A percentile compares a stretch with the other conserved stretches of the same genome.
Evolutionary conservation across 176 grass and related monocot genomes (phyloP).

Genomic region (Typha latifolia): DNA sequence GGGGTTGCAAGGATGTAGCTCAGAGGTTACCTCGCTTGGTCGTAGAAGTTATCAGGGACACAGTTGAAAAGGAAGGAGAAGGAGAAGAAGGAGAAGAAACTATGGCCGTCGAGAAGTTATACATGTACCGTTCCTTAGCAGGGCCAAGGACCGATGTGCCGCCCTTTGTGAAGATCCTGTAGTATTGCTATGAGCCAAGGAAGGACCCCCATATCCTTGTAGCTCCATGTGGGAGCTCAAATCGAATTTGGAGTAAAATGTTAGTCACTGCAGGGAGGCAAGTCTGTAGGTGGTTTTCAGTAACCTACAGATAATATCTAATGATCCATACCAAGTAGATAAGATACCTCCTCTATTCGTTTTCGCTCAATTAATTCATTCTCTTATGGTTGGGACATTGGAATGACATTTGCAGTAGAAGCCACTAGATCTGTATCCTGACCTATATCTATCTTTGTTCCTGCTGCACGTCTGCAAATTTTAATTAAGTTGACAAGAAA

Average conservation of each 20-base stretch:
- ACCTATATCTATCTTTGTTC: constrained; percentile 12
- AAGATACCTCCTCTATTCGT: background rate
- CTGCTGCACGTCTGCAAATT: constrained; percentile 3
- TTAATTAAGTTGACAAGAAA: constrained; percentile 5
- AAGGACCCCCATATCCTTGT: background rate
- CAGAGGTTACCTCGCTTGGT: constrained; percentile 37
- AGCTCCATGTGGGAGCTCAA: constrained; percentile 12
- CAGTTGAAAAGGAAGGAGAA: constrained; percentile 16
- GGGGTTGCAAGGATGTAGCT: constrained; percentile 46
- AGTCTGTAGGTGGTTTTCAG: too few relatives aligned
- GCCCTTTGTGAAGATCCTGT: constrained; percentile 58
- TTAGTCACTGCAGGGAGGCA: too few relatives aligned
- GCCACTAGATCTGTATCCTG: background rate
- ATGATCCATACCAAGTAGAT: constrained; percentile 13
- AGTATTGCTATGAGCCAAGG: constrained; percentile 4
- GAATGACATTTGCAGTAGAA: constrained; percentile 12
- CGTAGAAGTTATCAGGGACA: constrained; percentile 45
- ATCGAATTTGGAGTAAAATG: too few relatives aligned
- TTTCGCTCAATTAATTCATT: background rate
- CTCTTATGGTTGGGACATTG: background rate
- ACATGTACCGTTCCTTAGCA: constrained; percentile 49
- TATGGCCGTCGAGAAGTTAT: constrained; percentile 28
- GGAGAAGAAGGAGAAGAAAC: background rate
- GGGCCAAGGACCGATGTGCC: constrained; percentile 37
- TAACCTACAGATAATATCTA: constrained; percentile 11